Conservation (phyloP, 495 filamentous ascomycete genomes). For the Penicillium angulare region DNA sequence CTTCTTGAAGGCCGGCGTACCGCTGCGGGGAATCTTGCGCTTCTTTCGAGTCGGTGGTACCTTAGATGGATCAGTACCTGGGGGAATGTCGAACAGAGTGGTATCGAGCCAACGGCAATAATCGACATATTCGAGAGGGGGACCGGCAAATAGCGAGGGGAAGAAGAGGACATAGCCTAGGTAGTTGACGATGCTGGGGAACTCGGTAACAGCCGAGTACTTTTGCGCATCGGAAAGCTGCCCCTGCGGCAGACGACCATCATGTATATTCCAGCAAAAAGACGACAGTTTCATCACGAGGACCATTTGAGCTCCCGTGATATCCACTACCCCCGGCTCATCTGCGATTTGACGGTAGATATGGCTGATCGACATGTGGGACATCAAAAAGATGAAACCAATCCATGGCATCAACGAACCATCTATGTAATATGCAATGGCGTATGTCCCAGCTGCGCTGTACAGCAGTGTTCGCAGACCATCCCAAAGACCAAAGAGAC, state of each 20-base stretch:
- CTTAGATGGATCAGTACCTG: slow-evolving; percentile 72
- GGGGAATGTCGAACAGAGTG: slow-evolving; percentile 86
- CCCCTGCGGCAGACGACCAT: slow-evolving; percentile 74
- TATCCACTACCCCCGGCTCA: slow-evolving; percentile 68
- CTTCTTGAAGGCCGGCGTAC: slow-evolving; percentile 80
- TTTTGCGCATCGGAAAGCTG: slow-evolving; percentile 84
- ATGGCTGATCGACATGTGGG: slow-evolving; percentile 89
- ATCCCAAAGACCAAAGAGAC: slow-evolving; percentile 92
- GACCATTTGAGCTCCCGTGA: slow-evolving; percentile 98
- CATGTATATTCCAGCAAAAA: slow-evolving; percentile 97
- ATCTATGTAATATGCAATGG: slow-evolving; percentile 77
- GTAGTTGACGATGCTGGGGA: slow-evolving; percentile 78
- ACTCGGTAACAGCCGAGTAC: slow-evolving; percentile 68
- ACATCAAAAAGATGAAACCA: slow-evolving; percentile 91
- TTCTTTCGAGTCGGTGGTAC: slow-evolving; percentile 84
- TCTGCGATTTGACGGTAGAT: slow-evolving; percentile 72
- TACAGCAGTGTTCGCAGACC: slow-evolving; percentile 78
- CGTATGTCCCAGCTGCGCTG: slow-evolving; percentile 74
- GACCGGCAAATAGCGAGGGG: slow-evolving; percentile 81
- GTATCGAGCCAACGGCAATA: slow-evolving; percentile 92
- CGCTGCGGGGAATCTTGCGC: slow-evolving; percentile 91
- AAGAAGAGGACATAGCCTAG: slow-evolving; percentile 93
- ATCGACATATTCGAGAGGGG: slow-evolving; percentile 90
- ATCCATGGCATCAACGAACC: slow-evolving; percentile 99
- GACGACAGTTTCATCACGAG: slow-evolving; percentile 96